Evolutionary conservation across 2,329 filamentous ascomycete species (phyloP), one percentile per base, ranked within the genome.

Genomic region (Cylindrodendrum hubeiense): DNA sequence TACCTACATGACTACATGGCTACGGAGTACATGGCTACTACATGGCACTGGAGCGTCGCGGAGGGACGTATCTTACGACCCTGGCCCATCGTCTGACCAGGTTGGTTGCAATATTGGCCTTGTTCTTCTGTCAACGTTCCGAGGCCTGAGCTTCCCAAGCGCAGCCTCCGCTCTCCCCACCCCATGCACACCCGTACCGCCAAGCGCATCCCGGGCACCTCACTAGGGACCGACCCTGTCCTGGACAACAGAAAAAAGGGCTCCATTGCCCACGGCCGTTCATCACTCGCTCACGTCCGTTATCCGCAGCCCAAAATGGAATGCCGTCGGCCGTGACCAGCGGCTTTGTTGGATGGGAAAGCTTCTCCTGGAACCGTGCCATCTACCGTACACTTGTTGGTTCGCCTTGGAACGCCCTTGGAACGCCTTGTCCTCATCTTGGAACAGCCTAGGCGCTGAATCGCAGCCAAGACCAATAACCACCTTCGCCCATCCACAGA

Each of bases 71-170:
- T 68, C 69, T 67, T 61, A 72, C 68, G 68, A 72, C 68, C 72
- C 72, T 53, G 72, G 28, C 63, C 65, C 69, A 67, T 74, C 63
- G 66, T 72, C 72, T 71, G 72, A 74, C 72, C 72, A 71, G 72
- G 71, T 72, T 74, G 68, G 69, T 72, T 74, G 68, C 66, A 72
- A 70, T 64, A 61, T 68, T 63, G 60, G 47, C 60, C 39, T 56
- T 58, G 50, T 24, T 53, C 43, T 43, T 52, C 46, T 50, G 46
- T 50, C 52, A 54, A 47, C 56, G 46, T 59, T 49, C 60, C 65
- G 65, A 67, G 69, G 60, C 56, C 67, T 67, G 44, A 59, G 59
- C 58, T 68, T 59, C 44, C 44, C 44, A 46, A 62, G 51, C 51
- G 51, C 33, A 55, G 19, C 22, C 30, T 26, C 59, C 30, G 15